Percentiles rank a stretch among this genome's conserved stretches.
Evolutionary conservation across 2,329 filamentous ascomycete species (phyloP).

Genomic region (Fusarium buharicum): DNA sequence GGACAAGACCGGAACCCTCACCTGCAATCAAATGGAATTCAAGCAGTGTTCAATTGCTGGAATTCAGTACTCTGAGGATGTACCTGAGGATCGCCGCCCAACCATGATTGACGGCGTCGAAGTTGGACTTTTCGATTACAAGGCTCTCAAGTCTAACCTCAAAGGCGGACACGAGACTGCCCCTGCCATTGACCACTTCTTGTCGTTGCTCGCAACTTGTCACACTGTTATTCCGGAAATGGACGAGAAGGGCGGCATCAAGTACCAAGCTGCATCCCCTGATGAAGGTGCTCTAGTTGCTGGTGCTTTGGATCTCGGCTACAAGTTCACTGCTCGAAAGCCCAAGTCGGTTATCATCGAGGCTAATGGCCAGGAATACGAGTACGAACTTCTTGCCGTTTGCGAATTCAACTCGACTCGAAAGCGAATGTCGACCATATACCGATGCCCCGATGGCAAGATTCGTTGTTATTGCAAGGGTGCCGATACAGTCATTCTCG

Average conservation of each 20-base stretch:
- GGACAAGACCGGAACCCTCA: conserved; percentile 96
- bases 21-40: conserved; percentile 99
- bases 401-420: conserved; percentile 96
- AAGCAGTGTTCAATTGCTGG: conserved; percentile 93
- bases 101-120: conserved; percentile 81
- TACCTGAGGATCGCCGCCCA: conserved; percentile 88
- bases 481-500: conserved; percentile 96
- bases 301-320: conserved; percentile 85
- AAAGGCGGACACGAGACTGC: conserved; percentile 63
- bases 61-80: conserved; percentile 91
- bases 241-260: conserved; percentile 84
- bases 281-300: conserved; percentile 98
- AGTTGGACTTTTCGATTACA: conserved; percentile 86
- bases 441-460: conserved; percentile 95
- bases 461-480: conserved; percentile 95
- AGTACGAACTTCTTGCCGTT: conserved; percentile 94
- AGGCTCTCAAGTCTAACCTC: conserved; percentile 76
- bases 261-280: conserved; percentile 96
- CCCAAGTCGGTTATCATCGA: conserved; percentile 88
- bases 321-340: conserved; percentile 90
- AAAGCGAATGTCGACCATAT: conserved; percentile 98
- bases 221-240: conserved; percentile 97
- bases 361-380: conserved; percentile 74
- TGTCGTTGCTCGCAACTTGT: conserved; percentile 86
- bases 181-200: conserved; percentile 77